phyloP scores from a whole-genome alignment of 768 basidiomycete species.

The Peribolospora kevripleyi region DNA sequence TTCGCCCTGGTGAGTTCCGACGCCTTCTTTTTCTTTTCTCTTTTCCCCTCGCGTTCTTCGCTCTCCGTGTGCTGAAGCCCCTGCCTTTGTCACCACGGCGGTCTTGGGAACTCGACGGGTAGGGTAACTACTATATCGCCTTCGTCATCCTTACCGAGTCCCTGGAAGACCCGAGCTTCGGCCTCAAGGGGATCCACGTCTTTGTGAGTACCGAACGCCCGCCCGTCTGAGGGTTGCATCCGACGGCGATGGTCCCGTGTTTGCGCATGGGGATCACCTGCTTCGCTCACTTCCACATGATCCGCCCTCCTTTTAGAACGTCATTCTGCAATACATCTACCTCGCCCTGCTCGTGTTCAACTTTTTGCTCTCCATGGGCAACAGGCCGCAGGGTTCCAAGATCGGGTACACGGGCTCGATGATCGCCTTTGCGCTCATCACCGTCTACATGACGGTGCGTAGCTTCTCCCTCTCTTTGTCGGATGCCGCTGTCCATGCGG shows the following conservation, averaged over 20 bases:
- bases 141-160: slow-evolving; percentile 50
- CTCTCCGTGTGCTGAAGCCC: not conserved
- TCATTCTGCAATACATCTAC: slow-evolving; percentile 64
- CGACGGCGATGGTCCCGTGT: too few species aligned
- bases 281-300: too few species aligned
- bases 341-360: slow-evolving; percentile 65
- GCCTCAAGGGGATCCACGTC: slow-evolving; percentile 37
- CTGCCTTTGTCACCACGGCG: not conserved
- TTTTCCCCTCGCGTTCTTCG: not conserved
- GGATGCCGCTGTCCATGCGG: not conserved
- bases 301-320: slow-evolving; percentile 27
- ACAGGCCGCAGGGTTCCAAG: slow-evolving; percentile 51
- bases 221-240: too few species aligned
- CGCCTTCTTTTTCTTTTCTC: not conserved
- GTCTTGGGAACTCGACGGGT: not conserved
- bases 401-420: slow-evolving; percentile 66
- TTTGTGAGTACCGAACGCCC: not conserved
- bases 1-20: slow-evolving; percentile 31
- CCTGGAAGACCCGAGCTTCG: slow-evolving; percentile 39
- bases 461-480: not conserved
- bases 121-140: slow-evolving; percentile 81
- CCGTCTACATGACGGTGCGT: slow-evolving; percentile 82
- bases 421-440: slow-evolving; percentile 67
- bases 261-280: too few species aligned
- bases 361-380: slow-evolving; percentile 68